These are phyloP conservation scores for Mycosarcoma mackinlayi DNA, from an alignment of 1,284 basidiomycete species.

Conservation along the genomic window DNA sequence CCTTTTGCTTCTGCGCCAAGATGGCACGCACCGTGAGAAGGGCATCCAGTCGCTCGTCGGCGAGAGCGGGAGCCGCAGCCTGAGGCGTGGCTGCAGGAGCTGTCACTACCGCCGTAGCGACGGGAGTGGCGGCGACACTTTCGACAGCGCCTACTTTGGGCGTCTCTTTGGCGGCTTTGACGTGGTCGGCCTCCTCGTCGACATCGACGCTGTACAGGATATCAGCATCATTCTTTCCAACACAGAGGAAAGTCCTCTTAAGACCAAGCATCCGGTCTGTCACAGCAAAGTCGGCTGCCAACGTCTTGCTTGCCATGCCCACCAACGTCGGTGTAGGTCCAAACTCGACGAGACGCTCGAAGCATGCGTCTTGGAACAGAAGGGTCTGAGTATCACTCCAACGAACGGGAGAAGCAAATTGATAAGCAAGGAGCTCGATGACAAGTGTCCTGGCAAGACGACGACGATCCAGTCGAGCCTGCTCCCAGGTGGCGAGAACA, in stretches of 20 bases:
- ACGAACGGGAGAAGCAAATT: conserved; percentile 80
- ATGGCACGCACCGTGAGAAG: conserved; percentile 86
- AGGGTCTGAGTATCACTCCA: conserved; percentile 99
- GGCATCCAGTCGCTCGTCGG: conserved; percentile 91
- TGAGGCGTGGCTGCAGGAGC: conserved; percentile 71
- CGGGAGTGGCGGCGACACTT: conserved; percentile 69
- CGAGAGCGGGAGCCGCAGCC: conserved; percentile 75
- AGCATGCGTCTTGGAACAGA: conserved; percentile 85
- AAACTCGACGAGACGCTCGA: conserved; percentile 93
- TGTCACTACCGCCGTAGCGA: conserved; percentile 70
- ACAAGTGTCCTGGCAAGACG: conserved; percentile 93
- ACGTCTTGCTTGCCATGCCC: conserved; percentile 97
- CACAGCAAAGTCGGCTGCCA: conserved; percentile 84
- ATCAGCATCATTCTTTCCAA: conserved; percentile 3
- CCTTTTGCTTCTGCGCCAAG: conserved; percentile 98
- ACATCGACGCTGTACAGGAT: conserved; percentile 91
- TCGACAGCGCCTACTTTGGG: conserved; percentile 68
- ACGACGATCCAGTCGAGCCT: conserved; percentile 80
- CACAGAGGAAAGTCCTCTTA: conserved; percentile 78
- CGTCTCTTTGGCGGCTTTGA: conserved; percentile 70
- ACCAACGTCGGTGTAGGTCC: conserved; percentile 95
- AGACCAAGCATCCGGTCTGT: conserved; percentile 70
- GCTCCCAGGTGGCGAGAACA: conserved; percentile 88
- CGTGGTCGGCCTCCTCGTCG: conserved; percentile 75
- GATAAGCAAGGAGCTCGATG: conserved; percentile 94